Evolutionary conservation across 805 yeast species (phyloP).

Genomic region (Saccharomycopsis selenospora): DNA sequence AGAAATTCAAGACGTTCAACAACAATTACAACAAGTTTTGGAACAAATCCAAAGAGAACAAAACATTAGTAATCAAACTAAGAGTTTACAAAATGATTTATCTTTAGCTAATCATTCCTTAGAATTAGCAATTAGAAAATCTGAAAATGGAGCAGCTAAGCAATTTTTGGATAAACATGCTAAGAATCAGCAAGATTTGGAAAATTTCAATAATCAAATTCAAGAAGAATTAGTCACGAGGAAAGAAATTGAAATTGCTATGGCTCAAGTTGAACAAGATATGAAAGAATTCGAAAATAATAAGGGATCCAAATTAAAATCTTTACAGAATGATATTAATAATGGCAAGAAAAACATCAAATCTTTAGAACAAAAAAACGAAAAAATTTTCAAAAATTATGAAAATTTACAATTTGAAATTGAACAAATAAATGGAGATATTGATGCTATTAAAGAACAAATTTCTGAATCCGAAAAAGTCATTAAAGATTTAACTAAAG

Average conservation of each 20-base stretch:
- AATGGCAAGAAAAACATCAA: slow-evolving; percentile 32
- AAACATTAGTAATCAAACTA: slow-evolving; percentile 41
- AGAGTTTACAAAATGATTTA: slow-evolving; percentile 49
- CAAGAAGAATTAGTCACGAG: slow-evolving; percentile 27
- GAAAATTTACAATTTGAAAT: slow-evolving; percentile 62
- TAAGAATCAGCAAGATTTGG: slow-evolving; percentile 40
- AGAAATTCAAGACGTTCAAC: slow-evolving; percentile 35
- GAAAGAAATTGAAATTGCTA: background rate
- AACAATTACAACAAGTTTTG: slow-evolving; percentile 35
- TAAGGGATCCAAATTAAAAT: slow-evolving; percentile 71
- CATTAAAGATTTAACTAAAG: slow-evolving; percentile 32
- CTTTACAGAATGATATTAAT: slow-evolving; percentile 48
- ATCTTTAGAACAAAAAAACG: slow-evolving; percentile 34
- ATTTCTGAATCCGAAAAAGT: slow-evolving; percentile 31
- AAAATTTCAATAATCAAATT: slow-evolving; percentile 34
- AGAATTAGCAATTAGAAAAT: slow-evolving; percentile 45
- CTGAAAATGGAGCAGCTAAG: slow-evolving; percentile 50
- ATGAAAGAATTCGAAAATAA: slow-evolving; percentile 74
- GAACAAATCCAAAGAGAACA: slow-evolving; percentile 37
- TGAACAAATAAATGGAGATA: slow-evolving; percentile 60
- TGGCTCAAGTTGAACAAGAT: slow-evolving; percentile 51
- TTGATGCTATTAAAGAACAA: slow-evolving; percentile 38
- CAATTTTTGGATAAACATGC: slow-evolving; percentile 45
- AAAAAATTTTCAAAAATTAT: slow-evolving; percentile 42
- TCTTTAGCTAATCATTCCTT: slow-evolving; percentile 54